phyloP scores from a whole-genome alignment of 2,329 filamentous ascomycete genomes.

The Diaporthe nobilis region DNA sequence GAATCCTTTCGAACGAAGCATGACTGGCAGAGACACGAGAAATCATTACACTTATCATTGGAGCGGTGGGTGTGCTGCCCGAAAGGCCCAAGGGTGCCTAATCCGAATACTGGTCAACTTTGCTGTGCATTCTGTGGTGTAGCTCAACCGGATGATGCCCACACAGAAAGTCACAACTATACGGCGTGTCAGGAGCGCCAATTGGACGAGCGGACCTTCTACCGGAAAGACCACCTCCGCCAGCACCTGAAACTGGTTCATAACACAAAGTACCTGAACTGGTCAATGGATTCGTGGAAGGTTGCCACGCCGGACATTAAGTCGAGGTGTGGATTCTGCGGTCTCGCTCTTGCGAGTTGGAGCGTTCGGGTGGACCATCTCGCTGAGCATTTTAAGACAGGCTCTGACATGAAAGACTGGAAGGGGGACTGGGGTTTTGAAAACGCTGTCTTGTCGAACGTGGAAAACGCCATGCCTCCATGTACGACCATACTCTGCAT shows the following conservation, averaged over 20 bases:
- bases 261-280: slow-evolving; percentile 70
- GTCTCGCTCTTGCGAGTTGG: slow-evolving; percentile 74
- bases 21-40: slow-evolving; percentile 80
- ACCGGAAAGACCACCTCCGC: slow-evolving; percentile 76
- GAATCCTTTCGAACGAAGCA: slow-evolving; percentile 78
- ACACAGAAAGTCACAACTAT: slow-evolving; percentile 72
- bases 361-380: slow-evolving; percentile 72
- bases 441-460: slow-evolving; percentile 70
- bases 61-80: slow-evolving; percentile 77
- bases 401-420: slow-evolving; percentile 78
- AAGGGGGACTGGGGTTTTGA: slow-evolving; percentile 80
- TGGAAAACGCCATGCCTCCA: slow-evolving; percentile 77
- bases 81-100: slow-evolving; percentile 67
- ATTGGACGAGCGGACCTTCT: slow-evolving; percentile 74
- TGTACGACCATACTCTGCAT: slow-evolving; percentile 63
- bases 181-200: slow-evolving; percentile 77
- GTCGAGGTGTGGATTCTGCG: slow-evolving; percentile 77
- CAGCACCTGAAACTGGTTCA: slow-evolving; percentile 76
- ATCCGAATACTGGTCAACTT: slow-evolving; percentile 70
- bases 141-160: slow-evolving; percentile 67
- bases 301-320: slow-evolving; percentile 72
- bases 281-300: slow-evolving; percentile 78
- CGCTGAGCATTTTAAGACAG: slow-evolving; percentile 77
- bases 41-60: slow-evolving; percentile 74
- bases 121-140: slow-evolving; percentile 73